Evolutionary conservation across 768 basidiomycete species (phyloP), one percentile per base, ranked within the genome.

Genomic region (Hygrocybe punicea): DNA sequence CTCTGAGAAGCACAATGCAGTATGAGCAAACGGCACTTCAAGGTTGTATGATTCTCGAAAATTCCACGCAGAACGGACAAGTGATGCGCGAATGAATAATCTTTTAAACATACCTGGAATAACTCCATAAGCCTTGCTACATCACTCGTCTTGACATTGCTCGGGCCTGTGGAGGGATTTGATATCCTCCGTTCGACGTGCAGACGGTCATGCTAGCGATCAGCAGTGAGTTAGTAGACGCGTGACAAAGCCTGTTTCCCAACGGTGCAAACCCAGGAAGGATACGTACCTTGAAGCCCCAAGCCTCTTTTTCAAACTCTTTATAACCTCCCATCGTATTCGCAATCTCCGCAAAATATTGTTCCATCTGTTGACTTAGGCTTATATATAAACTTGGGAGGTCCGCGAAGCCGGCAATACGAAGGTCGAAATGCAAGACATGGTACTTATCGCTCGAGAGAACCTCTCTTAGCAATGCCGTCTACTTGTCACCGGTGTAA

Each of bases 331-430:
- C 77, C 66, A 81, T 73, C 48, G 73, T 73, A 14, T 73, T 76
- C 1, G 84, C 79, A 16, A 93, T 78, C 46, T 78, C 78, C 62
- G 84, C 84, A 58, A 91, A 93, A 65, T 86, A 93, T 33, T 82
- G 81, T 61, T 91, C 88, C 84, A 92, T 89, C 67, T 91, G 89
- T 42, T 83, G 81, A 61, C 86, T 87, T 9, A 93, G 77, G 53
- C 88, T 86, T 68, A 76, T 79, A 64, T 93, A 92, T 34, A 93
- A 75, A 63, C 90, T 91, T 1, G 81, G 73, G 10, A 93, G 76
- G 65, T 92, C 91, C 2, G 89, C 89, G 63, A 93, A 93, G 0
- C 89, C 90, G 3, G 91, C 82, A 49, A 92, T 90, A 4, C 89
- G 84, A 42, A 93, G 77, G 69, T 93, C 90, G 62, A 93, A 89